Evolutionary conservation across 306 rosid genomes (phyloP).

Genomic region (Lagenaria siceraria): DNA sequence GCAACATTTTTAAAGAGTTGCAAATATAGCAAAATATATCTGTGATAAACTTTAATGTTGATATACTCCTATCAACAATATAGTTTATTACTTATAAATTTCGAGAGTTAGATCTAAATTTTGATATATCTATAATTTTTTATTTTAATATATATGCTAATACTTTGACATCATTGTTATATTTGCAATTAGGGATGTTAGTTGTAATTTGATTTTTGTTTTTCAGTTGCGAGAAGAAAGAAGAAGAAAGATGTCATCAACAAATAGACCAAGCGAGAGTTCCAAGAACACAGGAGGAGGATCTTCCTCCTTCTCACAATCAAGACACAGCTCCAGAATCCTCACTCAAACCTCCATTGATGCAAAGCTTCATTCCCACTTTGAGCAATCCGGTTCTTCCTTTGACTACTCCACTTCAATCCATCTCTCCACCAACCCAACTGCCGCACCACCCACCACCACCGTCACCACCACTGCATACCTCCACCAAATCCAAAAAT

Average conservation of each 20-base stretch:
- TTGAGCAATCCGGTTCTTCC: conserved; percentile 65
- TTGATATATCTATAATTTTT: too few relatives aligned
- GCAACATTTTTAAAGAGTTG: too few relatives aligned
- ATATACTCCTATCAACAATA: too few relatives aligned
- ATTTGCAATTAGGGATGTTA: too few relatives aligned
- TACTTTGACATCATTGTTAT: too few relatives aligned
- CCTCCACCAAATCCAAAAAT: conserved; percentile 72
- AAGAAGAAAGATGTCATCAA: conserved; percentile 65
- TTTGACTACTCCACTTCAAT: conserved; percentile 83
- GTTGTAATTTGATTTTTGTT: not conserved
- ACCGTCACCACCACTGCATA: conserved; percentile 61
- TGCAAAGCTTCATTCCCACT: conserved; percentile 79
- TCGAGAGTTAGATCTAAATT: too few relatives aligned
- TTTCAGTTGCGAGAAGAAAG: conserved; percentile 23
- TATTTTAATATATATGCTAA: too few relatives aligned
- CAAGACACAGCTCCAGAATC: conserved; percentile 62
- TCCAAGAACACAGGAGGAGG: conserved; percentile 43
- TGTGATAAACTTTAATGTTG: too few relatives aligned
- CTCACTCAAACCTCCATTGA: conserved; percentile 79
- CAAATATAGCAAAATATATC: too few relatives aligned
- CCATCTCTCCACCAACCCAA: conserved; percentile 24
- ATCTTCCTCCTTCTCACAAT: conserved; percentile 13
- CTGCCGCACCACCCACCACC: conserved; percentile 30
- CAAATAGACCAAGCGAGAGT: conserved; percentile 58
- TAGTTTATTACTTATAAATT: too few relatives aligned